A percentile compares a stretch with the other conserved stretches of the same genome.
phyloP scores from a whole-genome alignment of 176 grass and related monocot species.

The Lolium multiflorum region DNA sequence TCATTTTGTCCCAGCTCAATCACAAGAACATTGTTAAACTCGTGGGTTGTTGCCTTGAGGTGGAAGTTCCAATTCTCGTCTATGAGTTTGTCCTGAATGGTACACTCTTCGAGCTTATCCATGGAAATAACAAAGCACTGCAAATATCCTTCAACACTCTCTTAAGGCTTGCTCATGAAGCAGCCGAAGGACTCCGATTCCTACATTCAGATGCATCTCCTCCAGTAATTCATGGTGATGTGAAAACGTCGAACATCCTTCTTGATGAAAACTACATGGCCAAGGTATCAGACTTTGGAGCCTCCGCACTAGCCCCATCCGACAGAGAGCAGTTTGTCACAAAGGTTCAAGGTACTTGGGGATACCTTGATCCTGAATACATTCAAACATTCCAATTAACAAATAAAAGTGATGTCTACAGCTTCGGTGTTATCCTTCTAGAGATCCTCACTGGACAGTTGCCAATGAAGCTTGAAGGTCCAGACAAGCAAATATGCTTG shows the following conservation, averaged over 20 bases:
- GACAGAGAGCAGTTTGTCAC: constrained; percentile 41
- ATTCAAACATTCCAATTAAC: constrained; percentile 50
- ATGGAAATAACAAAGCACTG: constrained; percentile 20
- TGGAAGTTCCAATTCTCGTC: constrained; percentile 40
- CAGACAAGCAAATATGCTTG: constrained; percentile 24
- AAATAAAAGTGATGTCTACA: constrained; percentile 35
- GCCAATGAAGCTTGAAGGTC: constrained; percentile 25
- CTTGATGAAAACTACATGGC: constrained; percentile 30
- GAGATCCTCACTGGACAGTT: constrained; percentile 42
- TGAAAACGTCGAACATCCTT: constrained; percentile 18
- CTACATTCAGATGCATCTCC: background rate
- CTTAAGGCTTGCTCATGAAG: constrained; percentile 42
- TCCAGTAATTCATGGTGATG: constrained; percentile 44
- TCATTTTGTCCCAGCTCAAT: constrained; percentile 43
- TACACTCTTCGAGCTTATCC: constrained; percentile 28
- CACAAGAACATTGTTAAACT: constrained; percentile 48
- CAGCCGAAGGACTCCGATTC: constrained; percentile 30
- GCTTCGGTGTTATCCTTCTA: constrained; percentile 33
- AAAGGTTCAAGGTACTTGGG: constrained; percentile 44
- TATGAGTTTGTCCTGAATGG: constrained; percentile 39
- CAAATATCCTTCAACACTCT: background rate
- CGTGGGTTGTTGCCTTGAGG: constrained; percentile 36
- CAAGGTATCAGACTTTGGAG: constrained; percentile 47
- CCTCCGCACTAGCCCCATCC: constrained; percentile 38
- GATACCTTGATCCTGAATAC: constrained; percentile 50